These are phyloP conservation scores for Globisporangium recalcitrans DNA, from an alignment of 352 stramenopile genomes.

Conservation along the genomic window DNA sequence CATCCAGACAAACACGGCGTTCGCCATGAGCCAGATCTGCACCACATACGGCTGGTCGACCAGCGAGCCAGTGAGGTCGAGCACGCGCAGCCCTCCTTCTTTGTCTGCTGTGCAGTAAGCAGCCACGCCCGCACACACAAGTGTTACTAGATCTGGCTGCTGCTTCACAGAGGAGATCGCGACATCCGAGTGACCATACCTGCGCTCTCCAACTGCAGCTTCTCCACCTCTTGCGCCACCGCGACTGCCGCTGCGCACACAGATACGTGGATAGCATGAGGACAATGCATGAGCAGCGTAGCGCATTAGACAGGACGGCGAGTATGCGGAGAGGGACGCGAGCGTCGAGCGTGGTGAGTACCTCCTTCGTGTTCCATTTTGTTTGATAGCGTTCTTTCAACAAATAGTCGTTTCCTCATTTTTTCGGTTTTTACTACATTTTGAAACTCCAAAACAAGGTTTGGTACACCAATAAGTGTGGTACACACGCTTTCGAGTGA, in stretches of 20 bases:
- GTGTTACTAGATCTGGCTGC: background rate
- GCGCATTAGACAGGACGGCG: background rate
- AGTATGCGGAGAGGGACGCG: too few relatives aligned
- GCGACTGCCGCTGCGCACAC: background rate
- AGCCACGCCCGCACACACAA: background rate
- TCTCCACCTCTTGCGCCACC: slow-evolving; percentile 3
- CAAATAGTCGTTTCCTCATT: too few relatives aligned
- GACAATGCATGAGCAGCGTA: background rate
- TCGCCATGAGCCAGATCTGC: slow-evolving; percentile 65
- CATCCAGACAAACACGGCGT: slow-evolving; percentile 79
- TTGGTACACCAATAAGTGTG: background rate
- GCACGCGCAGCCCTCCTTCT: slow-evolving; percentile 24
- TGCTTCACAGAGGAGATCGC: background rate
- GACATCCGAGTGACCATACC: background rate
- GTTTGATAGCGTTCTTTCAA: too few relatives aligned
- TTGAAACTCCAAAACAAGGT: too few relatives aligned
- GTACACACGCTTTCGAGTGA: slow-evolving; percentile 2
- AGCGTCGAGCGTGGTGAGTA: too few relatives aligned
- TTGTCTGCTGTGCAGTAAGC: background rate
- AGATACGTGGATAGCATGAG: background rate
- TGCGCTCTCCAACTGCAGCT: slow-evolving; percentile 8
- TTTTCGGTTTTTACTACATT: too few relatives aligned
- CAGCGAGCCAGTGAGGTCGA: slow-evolving; percentile 51
- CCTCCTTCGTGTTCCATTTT: too few relatives aligned
- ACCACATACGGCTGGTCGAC: slow-evolving; percentile 66